Conservation (phyloP, 2,329 filamentous ascomycete genomes). For the Ceratocystiopsis sp. region DNA sequence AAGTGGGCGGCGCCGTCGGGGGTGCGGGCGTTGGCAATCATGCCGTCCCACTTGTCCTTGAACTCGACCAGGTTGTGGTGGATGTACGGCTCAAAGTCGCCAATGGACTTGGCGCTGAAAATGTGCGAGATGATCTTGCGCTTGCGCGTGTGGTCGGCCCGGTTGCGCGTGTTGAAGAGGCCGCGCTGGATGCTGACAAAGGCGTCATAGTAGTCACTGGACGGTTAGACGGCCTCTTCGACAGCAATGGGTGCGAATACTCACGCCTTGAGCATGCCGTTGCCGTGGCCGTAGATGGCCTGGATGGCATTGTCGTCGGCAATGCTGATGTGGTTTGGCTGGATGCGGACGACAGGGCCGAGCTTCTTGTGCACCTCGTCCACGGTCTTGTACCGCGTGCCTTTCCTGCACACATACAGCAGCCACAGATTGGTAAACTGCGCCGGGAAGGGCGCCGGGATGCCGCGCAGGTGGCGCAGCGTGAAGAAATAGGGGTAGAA, state of each 20-base stretch:
- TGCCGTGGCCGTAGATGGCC: slow-evolving; percentile 62
- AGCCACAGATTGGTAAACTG: slow-evolving; percentile 71
- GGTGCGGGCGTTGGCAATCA: slow-evolving; percentile 29
- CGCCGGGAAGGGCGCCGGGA: slow-evolving; percentile 46
- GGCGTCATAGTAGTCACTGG: slow-evolving; percentile 72
- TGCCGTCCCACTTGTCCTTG: slow-evolving; percentile 52
- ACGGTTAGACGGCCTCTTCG: not conserved
- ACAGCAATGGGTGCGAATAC: not conserved
- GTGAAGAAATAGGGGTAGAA: slow-evolving; percentile 37
- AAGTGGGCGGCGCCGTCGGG: slow-evolving; percentile 42
- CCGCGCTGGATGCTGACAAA: slow-evolving; percentile 78
- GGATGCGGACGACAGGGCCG: slow-evolving; percentile 66
- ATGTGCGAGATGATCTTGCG: slow-evolving; percentile 78
- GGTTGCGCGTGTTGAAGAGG: slow-evolving; percentile 77
- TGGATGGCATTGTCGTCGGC: slow-evolving; percentile 65
- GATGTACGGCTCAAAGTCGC: slow-evolving; percentile 81
- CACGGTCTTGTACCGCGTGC: slow-evolving; percentile 47
- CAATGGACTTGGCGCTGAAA: slow-evolving; percentile 65
- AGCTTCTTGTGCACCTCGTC: slow-evolving; percentile 57
- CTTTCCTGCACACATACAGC: slow-evolving; percentile 45
- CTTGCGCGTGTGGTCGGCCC: slow-evolving; percentile 71
- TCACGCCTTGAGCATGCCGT: slow-evolving; percentile 56
- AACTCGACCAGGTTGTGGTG: slow-evolving; percentile 62
- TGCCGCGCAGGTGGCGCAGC: slow-evolving; percentile 27
- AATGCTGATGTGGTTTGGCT: slow-evolving; percentile 70